phyloP scores from a whole-genome alignment of 495 filamentous ascomycete species.

The Choiromyces venosus region DNA sequence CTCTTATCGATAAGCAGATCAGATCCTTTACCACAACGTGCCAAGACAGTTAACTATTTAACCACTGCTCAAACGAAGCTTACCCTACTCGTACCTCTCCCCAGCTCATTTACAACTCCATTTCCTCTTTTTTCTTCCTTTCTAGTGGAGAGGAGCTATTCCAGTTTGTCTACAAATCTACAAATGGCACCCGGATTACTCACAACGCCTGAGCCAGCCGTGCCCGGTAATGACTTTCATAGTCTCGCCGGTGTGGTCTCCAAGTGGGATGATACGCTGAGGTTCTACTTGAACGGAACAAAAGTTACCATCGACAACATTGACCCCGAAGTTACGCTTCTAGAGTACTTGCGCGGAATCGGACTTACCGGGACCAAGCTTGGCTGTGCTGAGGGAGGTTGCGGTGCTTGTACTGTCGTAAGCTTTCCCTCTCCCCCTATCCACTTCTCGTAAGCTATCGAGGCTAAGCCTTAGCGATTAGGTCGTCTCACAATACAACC shows the following conservation, averaged over 20 bases:
- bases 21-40: neutral
- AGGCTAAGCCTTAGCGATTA: conserved; percentile 34
- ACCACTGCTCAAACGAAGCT: neutral
- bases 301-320: conserved; percentile 69
- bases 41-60: neutral
- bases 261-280: conserved; percentile 62
- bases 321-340: conserved; percentile 84
- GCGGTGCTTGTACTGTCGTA: conserved; percentile 93
- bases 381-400: conserved; percentile 91
- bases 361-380: conserved; percentile 72
- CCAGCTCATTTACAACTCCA: neutral
- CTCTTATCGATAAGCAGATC: neutral
- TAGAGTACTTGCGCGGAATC: conserved; percentile 86
- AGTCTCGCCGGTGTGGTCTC: conserved; percentile 56
- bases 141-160: neutral
- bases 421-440: conserved; percentile 21
- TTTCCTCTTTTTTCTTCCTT: neutral
- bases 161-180: too few species aligned
- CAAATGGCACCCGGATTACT: conserved; percentile 62
- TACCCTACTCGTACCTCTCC: neutral
- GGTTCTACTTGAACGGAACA: conserved; percentile 95
- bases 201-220: conserved; percentile 48
- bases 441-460: neutral
- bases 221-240: conserved; percentile 45
- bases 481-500: conserved; percentile 86